Percentiles rank a stretch among this genome's conserved stretches.
phyloP scores from a whole-genome alignment of 345 rosid genomes.

The Schrenkiella parvula region DNA sequence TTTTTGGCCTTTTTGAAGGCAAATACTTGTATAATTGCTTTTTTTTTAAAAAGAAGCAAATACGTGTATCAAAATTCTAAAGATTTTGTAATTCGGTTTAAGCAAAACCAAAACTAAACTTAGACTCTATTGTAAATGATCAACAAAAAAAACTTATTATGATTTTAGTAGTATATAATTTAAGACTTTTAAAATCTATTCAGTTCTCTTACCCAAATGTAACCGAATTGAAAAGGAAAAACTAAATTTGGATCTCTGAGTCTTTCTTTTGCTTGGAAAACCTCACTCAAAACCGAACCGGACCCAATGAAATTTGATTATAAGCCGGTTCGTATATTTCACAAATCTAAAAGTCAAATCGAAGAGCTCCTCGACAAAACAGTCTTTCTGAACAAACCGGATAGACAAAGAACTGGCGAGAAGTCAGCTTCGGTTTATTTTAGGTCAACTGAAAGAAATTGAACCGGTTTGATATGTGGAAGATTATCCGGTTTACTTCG shows the following conservation, averaged over 20 bases:
- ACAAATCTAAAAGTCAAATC: too few species aligned
- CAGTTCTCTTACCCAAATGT: not conserved
- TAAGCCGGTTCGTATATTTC: not conserved
- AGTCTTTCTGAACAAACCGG: not conserved
- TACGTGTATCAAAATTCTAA: not conserved
- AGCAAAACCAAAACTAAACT: too few species aligned
- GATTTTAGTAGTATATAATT: too few species aligned
- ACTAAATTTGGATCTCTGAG: not conserved
- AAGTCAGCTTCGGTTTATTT: not conserved
- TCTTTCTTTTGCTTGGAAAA: not conserved
- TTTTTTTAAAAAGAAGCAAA: not conserved
- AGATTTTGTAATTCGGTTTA: not conserved
- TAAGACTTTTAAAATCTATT: too few species aligned
- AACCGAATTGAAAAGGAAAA: not conserved
- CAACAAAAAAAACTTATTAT: too few species aligned
- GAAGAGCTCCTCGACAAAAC: not conserved
- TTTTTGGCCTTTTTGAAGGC: not conserved
- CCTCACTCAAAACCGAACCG: not conserved
- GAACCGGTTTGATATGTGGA: not conserved
- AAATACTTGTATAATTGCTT: not conserved
- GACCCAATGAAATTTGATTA: not conserved
- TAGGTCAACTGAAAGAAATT: not conserved
- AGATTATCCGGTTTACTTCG: not conserved
- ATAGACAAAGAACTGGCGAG: not conserved
- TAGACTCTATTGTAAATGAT: not conserved